Evolutionary conservation across 192 early-diverging fungal species (phyloP), one percentile per base, ranked within the genome.

Genomic region (Podila horticola): DNA sequence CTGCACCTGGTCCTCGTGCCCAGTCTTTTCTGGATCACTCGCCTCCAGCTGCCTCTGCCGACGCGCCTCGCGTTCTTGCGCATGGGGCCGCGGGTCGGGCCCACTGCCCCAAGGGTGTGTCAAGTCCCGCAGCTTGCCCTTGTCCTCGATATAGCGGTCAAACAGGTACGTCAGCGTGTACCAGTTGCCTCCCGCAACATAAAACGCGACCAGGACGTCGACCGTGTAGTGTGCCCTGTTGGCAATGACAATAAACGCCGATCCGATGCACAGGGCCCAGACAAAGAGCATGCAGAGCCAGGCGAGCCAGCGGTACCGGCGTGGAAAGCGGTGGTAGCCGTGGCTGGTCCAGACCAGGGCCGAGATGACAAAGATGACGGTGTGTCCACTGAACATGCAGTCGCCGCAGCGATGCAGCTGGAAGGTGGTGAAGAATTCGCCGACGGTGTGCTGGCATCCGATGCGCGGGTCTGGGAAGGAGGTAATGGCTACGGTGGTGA

Each of bases 361-460:
- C 30, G 85, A 89, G 50, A 90, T 83, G 0, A 90, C 86, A 71
- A 91, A 88, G 20, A 92, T 88, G 34, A 89, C 67, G 11, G 91
- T 90, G 73, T 92, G 91, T 29, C 91, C 91, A 26, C 87, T 88
- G 66, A 88, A 92, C 52, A 91, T 92, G 26, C 86, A 86, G 55
- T 92, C 91, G 31, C 91, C 91, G 70, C 91, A 92, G 9, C 90
- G 79, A 31, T 91, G 90, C 45, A 89, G 36, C 19, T 76, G 66
- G 62, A 92, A 91, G 4, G 87, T 81, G 2, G 88, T 87, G 58
- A 91, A 90, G 67, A 90, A 84, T 45, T 89, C 86, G 57, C 85
- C 88, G 3, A 72, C 24, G 3, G 84, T 86, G 61, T 87, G 89
- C 60, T 88, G 75, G 67, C 91, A 92, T 2, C 84, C 82, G 5